Evolutionary conservation across 2,329 filamentous ascomycete genomes (phyloP), one percentile per base, ranked within the genome.

Genomic region (Fusarium brevicatenulatum): DNA sequence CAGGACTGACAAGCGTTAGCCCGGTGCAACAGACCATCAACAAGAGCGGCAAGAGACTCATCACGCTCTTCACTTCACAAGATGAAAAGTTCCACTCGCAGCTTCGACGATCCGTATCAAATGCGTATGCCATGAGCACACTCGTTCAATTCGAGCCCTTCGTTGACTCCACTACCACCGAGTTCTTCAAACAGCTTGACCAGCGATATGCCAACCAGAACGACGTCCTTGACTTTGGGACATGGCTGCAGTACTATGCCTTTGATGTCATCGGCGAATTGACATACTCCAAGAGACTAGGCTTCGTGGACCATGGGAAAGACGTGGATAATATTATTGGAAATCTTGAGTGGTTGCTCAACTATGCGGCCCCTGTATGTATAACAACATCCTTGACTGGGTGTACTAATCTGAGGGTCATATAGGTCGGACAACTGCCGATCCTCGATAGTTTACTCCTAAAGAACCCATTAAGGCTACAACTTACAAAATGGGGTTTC

Each of bases 201-300:
- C n/a, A 18, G 1, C 37, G 53, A 23, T 68, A 53, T 16, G 49
- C 52, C 1, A 52, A 52, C 6, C 43, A 68, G 2, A 36, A 39
- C 1, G 56, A 34, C 1, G 10, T 58, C 2, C 65, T 71, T 2
- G 70, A 73, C 4, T 57, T 75, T 23, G 67, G 72, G 1, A 58
- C 52, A 4, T 75, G 73, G 73, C 62, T 75, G 0, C 73, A 75
- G 7, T 75, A 65, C 9, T 75, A 75, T 28, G 73, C 73, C 1
- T 75, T 75, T 9, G 73, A 75, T 25, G 73, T 75, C 1, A 75
- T 75, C 1, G 63, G 61, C 0, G 60, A 74, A 9, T 5, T 74
- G 4, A 74, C 71, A 0, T 74, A 67, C 39, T 70, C 64, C 0
- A 72, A 74, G 16, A 50, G 72, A 19, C 28, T 74, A 4, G 68